Evolutionary conservation across 2,329 filamentous ascomycete species (phyloP).

Genomic region (Pseudocercospora vitis): DNA sequence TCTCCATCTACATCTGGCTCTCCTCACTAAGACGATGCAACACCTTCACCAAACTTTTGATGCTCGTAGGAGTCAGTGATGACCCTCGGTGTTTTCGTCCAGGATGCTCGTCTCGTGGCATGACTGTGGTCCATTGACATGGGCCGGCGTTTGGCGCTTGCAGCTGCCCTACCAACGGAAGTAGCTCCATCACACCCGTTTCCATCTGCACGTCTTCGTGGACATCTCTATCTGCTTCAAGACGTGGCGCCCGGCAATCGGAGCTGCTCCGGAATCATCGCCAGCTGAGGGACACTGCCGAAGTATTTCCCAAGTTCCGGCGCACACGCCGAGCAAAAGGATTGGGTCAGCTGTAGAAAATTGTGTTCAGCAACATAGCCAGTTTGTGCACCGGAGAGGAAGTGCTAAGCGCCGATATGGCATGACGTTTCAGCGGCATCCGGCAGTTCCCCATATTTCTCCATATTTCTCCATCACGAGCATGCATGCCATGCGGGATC

Average conservation of each 20-base stretch:
- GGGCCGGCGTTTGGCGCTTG: slow-evolving; percentile 1
- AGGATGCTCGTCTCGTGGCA: not conserved
- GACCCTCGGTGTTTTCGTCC: not conserved
- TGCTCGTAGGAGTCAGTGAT: not conserved
- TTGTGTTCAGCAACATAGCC: too few species aligned
- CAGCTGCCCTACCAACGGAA: not conserved
- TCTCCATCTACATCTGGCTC: too few species aligned
- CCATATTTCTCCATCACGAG: not conserved
- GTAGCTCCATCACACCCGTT: not conserved
- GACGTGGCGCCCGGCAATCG: not conserved
- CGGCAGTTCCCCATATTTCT: slow-evolving; percentile 8
- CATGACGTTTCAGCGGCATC: not conserved
- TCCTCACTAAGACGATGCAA: too few species aligned
- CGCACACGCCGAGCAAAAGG: too few species aligned
- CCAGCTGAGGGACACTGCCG: not conserved
- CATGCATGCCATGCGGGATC: slow-evolving; percentile 4
- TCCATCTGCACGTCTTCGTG: not conserved
- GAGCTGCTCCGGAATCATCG: not conserved
- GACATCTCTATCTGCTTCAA: not conserved
- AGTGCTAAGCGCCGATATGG: slow-evolving; percentile 9
- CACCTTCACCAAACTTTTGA: not conserved
- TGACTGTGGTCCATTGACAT: not conserved
- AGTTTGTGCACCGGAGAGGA: not conserved
- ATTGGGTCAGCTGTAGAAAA: too few species aligned
- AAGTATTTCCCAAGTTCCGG: too few species aligned